phyloP scores from a whole-genome alignment of 768 basidiomycete species.

The Collybia sp. region DNA sequence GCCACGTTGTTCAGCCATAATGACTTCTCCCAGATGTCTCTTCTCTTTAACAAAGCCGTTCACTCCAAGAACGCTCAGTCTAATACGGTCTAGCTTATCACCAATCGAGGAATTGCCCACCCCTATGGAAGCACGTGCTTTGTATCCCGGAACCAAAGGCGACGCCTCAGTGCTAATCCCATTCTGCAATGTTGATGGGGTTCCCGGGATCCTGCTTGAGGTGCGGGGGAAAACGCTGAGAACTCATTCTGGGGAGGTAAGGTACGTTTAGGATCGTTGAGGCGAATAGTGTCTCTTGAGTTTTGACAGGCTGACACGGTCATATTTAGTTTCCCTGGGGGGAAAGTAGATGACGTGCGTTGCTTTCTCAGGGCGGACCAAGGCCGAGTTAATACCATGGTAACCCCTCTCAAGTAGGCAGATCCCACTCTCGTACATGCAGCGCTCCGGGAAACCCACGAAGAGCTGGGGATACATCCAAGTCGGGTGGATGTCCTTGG shows the following conservation, averaged over 20 bases:
- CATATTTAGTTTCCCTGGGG: conserved; percentile 65
- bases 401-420: conserved; percentile 27
- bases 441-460: conserved; percentile 69
- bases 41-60: conserved; percentile 33
- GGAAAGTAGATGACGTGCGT: conserved; percentile 59
- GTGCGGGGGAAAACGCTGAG: conserved; percentile 61
- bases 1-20: too few species aligned
- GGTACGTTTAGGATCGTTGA: conserved; percentile 33
- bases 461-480: conserved; percentile 67
- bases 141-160: neutral
- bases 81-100: conserved; percentile 20
- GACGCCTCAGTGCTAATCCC: conserved; percentile 75
- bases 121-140: neutral
- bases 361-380: neutral
- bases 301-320: neutral
- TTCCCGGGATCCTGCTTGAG: conserved; percentile 68
- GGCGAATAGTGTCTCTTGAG: neutral
- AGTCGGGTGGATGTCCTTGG: conserved; percentile 63
- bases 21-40: conserved; percentile 2
- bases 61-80: conserved; percentile 28
- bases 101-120: conserved; percentile 2
- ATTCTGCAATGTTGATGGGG: conserved; percentile 65
- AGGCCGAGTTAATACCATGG: neutral
- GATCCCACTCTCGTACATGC: conserved; percentile 48
- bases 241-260: conserved; percentile 79